Conservation (phyloP, 2,329 filamentous ascomycete genomes). For the Aspergillus calidoustus region DNA sequence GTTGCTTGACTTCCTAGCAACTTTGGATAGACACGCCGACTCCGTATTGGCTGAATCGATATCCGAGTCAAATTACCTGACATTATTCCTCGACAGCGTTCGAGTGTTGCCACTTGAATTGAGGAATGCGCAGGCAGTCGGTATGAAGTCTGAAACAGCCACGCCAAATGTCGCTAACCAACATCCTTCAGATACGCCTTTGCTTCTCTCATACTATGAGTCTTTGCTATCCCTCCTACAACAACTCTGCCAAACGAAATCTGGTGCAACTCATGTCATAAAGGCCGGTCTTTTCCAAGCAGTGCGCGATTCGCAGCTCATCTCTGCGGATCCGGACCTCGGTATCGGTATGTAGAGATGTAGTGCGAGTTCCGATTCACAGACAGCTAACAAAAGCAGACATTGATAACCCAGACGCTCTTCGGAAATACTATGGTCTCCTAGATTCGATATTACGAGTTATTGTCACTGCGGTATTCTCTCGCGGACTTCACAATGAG, state of each 20-base stretch:
- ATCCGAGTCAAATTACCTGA: conserved; percentile 86
- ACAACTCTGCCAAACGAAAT: conserved; percentile 78
- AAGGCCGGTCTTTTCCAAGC: conserved; percentile 86
- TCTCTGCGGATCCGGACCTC: conserved; percentile 88
- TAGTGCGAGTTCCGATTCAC: not conserved
- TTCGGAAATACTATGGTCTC: conserved; percentile 82
- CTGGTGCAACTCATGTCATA: conserved; percentile 84
- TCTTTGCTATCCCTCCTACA: conserved; percentile 82
- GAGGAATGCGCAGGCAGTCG: conserved; percentile 59
- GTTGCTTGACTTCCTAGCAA: conserved; percentile 77
- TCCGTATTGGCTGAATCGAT: conserved; percentile 79
- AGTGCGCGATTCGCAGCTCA: conserved; percentile 80
- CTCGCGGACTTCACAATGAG: conserved; percentile 79
- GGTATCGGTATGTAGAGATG: conserved; percentile 63
- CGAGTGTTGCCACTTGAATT: conserved; percentile 76
- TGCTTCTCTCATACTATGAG: conserved; percentile 66
- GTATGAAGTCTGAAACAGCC: conserved; percentile 50
- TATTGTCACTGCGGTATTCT: conserved; percentile 79
- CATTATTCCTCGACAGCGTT: conserved; percentile 86
- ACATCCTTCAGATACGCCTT: conserved; percentile 53
- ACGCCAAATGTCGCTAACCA: conserved; percentile 15
- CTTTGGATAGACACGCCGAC: conserved; percentile 71
- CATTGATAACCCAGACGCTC: conserved; percentile 68
- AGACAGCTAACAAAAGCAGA: conserved; percentile 48
- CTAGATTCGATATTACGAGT: conserved; percentile 81